Base-by-base conservation (phyloP, 2,329 filamentous ascomycete species). In the Aspergillus jensenii region DNA sequence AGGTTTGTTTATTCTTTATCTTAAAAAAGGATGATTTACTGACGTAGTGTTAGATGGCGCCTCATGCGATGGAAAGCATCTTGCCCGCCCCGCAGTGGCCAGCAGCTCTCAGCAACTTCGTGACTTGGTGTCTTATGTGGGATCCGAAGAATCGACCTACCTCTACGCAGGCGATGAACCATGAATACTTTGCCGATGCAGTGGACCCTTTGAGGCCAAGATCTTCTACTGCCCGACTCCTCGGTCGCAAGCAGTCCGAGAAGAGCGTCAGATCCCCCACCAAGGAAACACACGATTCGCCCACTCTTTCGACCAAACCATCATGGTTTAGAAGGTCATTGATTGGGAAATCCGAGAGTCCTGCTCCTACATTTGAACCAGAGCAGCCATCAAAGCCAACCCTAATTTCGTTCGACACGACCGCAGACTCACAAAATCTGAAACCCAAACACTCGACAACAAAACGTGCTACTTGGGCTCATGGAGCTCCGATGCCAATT, bases 41-140 rank as follows among this genome's bases (percentile, higher is more conserved):
- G 53, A 64, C 47, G 33, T 44, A 19, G 9, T 40, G 27, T 9
- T 52, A 95, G 86, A 98, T 99, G 95, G 93, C 95, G 21, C 95
- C 95, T 51, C 95, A 98, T 75, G 86, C 93, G 17, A 91, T 99
- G 85, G 93, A 98, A 67, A 96, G 91, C 5, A 95, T 98, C 64
- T 82, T 99, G 7, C 91, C 91, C 71, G 75, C 90, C 25, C 92
- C 95, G 15, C 91, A 96, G 70, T 99, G 95, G 95, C 95, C 95
- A 6, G 79, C 88, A 1, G 89, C 91, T 19, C 82, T 99, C 55
- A 90, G 89, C 68, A 87, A 96, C 59, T 98, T 99, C 70, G 95
- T 99, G 59, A 99, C 95, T 15, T 97, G 92, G 92, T 99, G 95
- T 76, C 78, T 99, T 65, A 95, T 98, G 90, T 99, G 95, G 95